Conservation (phyloP, 1,284 basidiomycete genomes). For the Moniliophthora roreri region DNA sequence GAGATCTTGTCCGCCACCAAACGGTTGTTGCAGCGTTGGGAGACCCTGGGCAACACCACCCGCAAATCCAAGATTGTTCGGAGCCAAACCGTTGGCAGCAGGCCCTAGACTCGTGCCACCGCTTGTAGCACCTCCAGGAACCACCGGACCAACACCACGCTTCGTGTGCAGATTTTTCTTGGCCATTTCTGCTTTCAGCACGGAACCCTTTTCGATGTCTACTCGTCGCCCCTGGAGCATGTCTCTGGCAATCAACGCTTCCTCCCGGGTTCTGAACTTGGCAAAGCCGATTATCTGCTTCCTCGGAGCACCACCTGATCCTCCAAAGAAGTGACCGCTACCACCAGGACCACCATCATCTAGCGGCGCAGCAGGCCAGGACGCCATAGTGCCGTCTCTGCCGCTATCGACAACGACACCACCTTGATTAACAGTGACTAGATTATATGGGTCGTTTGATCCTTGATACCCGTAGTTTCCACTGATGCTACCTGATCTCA, state of each 20-base stretch:
- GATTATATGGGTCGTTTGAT: slow-evolving; percentile 74
- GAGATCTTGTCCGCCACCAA: not conserved
- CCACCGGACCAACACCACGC: slow-evolving; percentile 72
- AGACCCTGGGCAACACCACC: not conserved
- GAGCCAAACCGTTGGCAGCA: slow-evolving; percentile 19
- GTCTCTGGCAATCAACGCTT: slow-evolving; percentile 89
- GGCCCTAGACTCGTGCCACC: slow-evolving; percentile 22
- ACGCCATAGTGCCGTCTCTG: slow-evolving; percentile 63
- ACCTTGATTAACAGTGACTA: slow-evolving; percentile 76
- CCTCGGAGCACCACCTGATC: slow-evolving; percentile 45
- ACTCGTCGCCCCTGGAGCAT: slow-evolving; percentile 88
- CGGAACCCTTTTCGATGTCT: slow-evolving; percentile 92
- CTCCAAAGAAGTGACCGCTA: slow-evolving; percentile 28
- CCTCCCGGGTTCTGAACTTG: slow-evolving; percentile 87
- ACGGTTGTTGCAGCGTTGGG: slow-evolving; percentile 19
- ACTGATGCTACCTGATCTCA: slow-evolving; percentile 29
- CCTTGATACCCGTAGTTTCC: slow-evolving; percentile 39
- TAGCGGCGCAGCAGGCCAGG: slow-evolving; percentile 55
- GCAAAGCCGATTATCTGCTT: slow-evolving; percentile 99
- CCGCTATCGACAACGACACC: slow-evolving; percentile 73
- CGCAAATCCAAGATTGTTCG: slow-evolving; percentile 17
- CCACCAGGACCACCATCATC: slow-evolving; percentile 28
- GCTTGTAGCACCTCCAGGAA: slow-evolving; percentile 23
- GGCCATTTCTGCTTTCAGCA: slow-evolving; percentile 98
- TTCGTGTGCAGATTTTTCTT: slow-evolving; percentile 99